phyloP scores from a whole-genome alignment of 2,329 filamentous ascomycete genomes.

The Pestalotiopsis sp. region DNA sequence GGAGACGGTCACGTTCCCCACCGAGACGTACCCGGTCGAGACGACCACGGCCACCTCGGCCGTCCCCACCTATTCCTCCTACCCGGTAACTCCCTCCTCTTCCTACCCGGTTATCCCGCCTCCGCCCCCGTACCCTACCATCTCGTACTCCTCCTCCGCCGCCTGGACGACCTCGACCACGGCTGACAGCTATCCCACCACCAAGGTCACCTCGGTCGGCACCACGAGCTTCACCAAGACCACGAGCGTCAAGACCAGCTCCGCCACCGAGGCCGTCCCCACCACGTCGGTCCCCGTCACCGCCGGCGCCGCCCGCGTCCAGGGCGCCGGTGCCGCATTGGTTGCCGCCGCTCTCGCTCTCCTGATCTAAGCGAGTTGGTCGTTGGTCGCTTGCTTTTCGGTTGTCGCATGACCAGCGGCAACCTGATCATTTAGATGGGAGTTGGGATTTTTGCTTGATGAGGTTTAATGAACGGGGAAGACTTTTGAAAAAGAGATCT shows the following conservation, averaged over 20 bases:
- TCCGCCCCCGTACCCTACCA: not conserved
- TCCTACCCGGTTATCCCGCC: not conserved
- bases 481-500: not conserved
- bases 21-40: not conserved
- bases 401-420: not conserved
- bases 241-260: not conserved
- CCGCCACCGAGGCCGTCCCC: not conserved
- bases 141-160: not conserved
- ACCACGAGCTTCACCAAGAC: constrained; percentile 3
- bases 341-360: constrained; percentile 6
- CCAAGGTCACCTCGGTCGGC: not conserved
- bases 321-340: constrained; percentile 4
- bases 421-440: not conserved
- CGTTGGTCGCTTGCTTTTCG: not conserved
- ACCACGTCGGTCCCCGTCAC: constrained; percentile 5
- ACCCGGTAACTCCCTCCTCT: not conserved
- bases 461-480: not conserved
- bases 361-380: constrained; percentile 3
- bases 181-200: not conserved
- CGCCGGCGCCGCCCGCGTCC: constrained; percentile 8
- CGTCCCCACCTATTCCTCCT: not conserved
- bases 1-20: not conserved
- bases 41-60: not conserved
- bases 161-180: not conserved
- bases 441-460: not conserved